Evolutionary conservation across 345 rosid genomes (phyloP), one percentile per base, ranked within the genome.

Genomic region (Citrus medica): DNA sequence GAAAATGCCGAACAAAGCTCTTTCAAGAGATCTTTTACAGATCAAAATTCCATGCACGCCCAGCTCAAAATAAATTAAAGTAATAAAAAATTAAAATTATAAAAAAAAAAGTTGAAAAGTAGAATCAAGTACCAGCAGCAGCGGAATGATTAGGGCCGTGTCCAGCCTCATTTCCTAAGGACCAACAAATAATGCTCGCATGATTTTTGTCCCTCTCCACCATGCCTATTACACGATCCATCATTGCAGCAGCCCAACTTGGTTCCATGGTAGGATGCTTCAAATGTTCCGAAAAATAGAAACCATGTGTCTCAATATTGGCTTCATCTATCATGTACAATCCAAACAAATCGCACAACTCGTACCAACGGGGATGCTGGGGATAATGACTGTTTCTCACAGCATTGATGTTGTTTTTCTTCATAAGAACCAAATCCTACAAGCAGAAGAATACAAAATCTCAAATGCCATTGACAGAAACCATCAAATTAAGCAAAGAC

Each of bases 241-340:
- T 64, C 94, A 96, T 96, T 66, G 98, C 97, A 73, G 89, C 79
- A 76, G 98, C 93, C 99, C 99, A 96, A 84, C 91, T 90, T 56
- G 87, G 88, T 80, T 96, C 99, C 70, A 82, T 69, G 33, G 98
- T 82, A 79, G 98, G 99, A 87, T 92, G 98, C 90, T 92, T 96
- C 83, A 93, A 86, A 88, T 91, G 97, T 78, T 83, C 82, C 75
- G 85, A 89, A 68, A 83, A 85, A 90, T 83, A 76, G 83, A 96
- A 96, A 74, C 98, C 99, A 82, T 96, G 99, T 76, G 99, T 96
- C 91, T 96, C 99, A 67, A 96, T 91, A 86, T 96, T 96, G 81
- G 99, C 98, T 86, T 96, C 99, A 85, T 96, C 99, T 72, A 94
- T 90, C 98, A 96, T 94, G 88, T 96, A 96, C 93, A 96, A 82